phyloP scores from a whole-genome alignment of 2,329 filamentous ascomycete species.

The Pseudogymnoascus sp. region DNA sequence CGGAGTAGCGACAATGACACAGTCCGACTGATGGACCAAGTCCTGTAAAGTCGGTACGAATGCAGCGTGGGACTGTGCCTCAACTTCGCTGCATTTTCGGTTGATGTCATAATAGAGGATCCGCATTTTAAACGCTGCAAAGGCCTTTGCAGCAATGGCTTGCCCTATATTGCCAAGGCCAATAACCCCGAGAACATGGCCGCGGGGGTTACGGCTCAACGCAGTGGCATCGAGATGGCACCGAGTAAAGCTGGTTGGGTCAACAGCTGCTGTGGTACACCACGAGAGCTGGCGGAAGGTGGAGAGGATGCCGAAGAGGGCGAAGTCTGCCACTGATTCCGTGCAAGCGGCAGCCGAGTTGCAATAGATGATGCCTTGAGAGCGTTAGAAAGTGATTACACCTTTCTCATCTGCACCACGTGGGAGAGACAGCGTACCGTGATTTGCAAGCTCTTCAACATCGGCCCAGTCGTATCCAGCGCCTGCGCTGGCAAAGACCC shows the following conservation, averaged over 20 bases:
- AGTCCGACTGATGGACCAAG: conserved; percentile 49
- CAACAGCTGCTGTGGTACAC: conserved; percentile 29
- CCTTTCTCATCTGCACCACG: background rate
- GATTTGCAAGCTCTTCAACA: conserved; percentile 50
- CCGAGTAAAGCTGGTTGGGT: conserved; percentile 38
- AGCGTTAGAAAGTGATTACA: background rate
- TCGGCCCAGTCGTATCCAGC: conserved; percentile 59
- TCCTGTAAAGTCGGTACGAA: conserved; percentile 44
- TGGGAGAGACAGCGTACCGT: conserved; percentile 30
- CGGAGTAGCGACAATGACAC: conserved; percentile 55
- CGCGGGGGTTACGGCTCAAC: conserved; percentile 55
- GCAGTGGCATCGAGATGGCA: conserved; percentile 54
- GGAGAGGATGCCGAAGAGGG: conserved; percentile 59
- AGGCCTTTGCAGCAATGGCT: conserved; percentile 51
- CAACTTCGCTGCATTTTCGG: conserved; percentile 30
- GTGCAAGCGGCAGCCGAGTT: conserved; percentile 62
- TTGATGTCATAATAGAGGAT: conserved; percentile 56
- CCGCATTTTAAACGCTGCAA: conserved; percentile 56
- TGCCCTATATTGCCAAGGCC: conserved; percentile 62
- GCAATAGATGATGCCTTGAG: conserved; percentile 56
- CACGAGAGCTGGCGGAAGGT: conserved; percentile 62
- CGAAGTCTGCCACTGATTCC: conserved; percentile 66
- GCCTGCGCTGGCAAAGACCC: conserved; percentile 51
- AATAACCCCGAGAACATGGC: conserved; percentile 55
- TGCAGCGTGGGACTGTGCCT: conserved; percentile 40